These are phyloP conservation scores for Alnus rubra DNA, from an alignment of 306 rosid genomes.

Conservation along the genomic window DNA sequence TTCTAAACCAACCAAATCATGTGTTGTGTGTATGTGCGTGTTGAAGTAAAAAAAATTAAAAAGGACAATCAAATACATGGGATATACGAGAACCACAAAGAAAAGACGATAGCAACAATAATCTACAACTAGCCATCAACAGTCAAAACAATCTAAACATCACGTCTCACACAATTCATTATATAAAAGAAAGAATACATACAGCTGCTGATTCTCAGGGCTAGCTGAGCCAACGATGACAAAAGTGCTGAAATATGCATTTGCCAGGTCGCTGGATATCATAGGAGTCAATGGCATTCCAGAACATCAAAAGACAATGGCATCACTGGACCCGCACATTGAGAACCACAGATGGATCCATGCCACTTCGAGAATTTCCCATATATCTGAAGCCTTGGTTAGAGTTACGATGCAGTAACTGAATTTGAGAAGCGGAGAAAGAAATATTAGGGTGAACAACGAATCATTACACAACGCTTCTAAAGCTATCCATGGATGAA, in stretches of 20 bases:
- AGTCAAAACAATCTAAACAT: background rate
- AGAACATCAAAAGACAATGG: conserved; percentile 57
- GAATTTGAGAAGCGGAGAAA: conserved; percentile 6
- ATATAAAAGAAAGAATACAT: background rate
- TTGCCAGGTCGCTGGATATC: conserved; percentile 48
- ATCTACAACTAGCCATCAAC: no score
- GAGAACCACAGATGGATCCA: conserved; percentile 52
- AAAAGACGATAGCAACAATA: background rate
- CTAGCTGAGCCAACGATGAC: conserved; percentile 84
- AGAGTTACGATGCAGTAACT: conserved; percentile 61
- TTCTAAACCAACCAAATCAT: background rate
- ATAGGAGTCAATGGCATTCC: conserved; percentile 43
- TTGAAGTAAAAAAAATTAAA: no score
- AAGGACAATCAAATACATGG: background rate
- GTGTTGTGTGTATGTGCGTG: no score
- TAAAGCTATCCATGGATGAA: background rate
- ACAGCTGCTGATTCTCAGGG: conserved; percentile 74
- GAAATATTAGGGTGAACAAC: conserved; percentile 3
- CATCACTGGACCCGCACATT: conserved; percentile 56
- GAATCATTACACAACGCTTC: background rate
- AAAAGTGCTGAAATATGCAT: conserved; percentile 64
- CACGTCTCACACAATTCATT: background rate
- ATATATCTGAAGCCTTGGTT: conserved; percentile 72
- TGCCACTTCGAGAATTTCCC: conserved; percentile 54
- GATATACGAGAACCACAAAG: background rate